Conservation (phyloP, 2,329 filamentous ascomycete species). For the Apiospora rasikravindrae region DNA sequence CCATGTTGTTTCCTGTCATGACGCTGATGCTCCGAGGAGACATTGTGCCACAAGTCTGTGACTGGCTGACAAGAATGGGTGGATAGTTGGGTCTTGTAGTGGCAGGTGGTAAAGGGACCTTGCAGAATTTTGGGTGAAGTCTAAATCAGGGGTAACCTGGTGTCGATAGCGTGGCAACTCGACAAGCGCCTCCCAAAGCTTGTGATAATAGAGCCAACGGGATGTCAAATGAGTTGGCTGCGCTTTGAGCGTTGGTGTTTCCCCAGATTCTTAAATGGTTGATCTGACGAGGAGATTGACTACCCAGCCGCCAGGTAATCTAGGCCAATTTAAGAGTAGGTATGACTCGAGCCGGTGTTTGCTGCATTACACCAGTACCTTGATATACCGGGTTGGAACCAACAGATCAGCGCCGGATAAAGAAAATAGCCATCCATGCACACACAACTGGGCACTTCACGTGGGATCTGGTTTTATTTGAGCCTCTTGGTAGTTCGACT, state of each 20-base stretch:
- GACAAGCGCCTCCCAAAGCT: conserved; percentile 1
- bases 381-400: neutral
- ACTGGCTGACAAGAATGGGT: neutral
- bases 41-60: neutral
- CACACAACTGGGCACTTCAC: neutral
- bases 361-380: neutral
- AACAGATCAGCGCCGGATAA: neutral
- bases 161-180: neutral
- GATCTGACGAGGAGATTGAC: neutral
- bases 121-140: neutral
- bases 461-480: neutral
- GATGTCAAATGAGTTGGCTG: conserved; percentile 6
- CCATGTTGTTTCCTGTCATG: neutral
- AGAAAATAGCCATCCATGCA: neutral
- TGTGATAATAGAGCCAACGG: neutral
- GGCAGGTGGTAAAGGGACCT: neutral
- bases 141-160: neutral
- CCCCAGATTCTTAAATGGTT: neutral
- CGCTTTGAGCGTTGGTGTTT: neutral
- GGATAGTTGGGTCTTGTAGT: neutral
- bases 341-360: neutral
- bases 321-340: neutral
- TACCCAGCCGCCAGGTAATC: neutral
- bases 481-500: neutral
- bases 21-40: neutral